These are phyloP conservation scores for Spatholobus suberectus DNA, from an alignment of 306 rosid species.

Conservation along the genomic window DNA sequence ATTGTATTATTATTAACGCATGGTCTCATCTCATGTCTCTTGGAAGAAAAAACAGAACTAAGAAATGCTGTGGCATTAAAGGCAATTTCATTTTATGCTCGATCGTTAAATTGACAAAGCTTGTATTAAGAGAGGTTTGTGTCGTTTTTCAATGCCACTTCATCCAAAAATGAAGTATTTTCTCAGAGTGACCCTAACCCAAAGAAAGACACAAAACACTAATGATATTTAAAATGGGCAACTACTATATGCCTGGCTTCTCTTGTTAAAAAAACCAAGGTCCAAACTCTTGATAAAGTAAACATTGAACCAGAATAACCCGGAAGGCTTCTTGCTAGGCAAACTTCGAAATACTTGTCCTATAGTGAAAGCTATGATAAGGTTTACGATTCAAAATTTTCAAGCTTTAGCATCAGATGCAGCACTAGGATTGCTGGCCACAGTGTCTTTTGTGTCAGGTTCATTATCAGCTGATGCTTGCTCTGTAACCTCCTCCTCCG, in stretches of 20 bases:
- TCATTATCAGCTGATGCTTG: slow-evolving; percentile 42
- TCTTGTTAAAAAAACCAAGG: slow-evolving; percentile 20
- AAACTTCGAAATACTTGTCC: slow-evolving; percentile 20
- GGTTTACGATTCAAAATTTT: background rate
- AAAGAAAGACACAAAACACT: background rate
- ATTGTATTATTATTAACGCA: no score
- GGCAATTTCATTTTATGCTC: no score
- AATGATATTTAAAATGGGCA: background rate
- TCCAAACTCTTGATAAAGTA: background rate
- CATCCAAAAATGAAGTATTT: background rate
- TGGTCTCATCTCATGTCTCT: background rate
- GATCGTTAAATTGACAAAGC: no score
- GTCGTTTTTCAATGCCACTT: background rate
- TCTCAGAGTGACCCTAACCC: no score
- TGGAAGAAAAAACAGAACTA: background rate
- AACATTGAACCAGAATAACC: slow-evolving; percentile 18
- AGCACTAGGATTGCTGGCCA: background rate
- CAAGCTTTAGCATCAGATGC: slow-evolving; percentile 41
- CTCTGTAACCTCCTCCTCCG: slow-evolving; percentile 38
- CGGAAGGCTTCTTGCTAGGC: background rate
- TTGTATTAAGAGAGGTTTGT: background rate
- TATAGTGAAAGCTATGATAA: slow-evolving; percentile 11
- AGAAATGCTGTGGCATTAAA: background rate
- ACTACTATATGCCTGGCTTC: background rate
- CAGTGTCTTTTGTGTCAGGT: slow-evolving; percentile 14